Base-by-base conservation (phyloP, 179 eudicot genomes). In the Spinacia oleracea region DNA sequence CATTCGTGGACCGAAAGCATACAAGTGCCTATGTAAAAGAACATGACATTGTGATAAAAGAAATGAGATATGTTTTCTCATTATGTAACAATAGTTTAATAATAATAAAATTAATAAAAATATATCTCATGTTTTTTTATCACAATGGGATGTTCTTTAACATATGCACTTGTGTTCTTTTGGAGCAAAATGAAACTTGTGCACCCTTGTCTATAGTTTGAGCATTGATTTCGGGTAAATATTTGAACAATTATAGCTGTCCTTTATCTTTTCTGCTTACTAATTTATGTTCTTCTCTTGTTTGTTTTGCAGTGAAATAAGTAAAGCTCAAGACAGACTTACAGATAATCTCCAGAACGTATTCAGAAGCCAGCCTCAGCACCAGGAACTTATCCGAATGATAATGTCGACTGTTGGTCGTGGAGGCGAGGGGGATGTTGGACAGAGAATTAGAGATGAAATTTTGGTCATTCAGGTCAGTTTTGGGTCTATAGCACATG, bases 391-490 rank as follows among this genome's bases (percentile, higher is more conserved):
- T 83, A 58, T 94, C 82, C 86, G 99, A 8, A 90, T 91, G 94
- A 91, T 96, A 76, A 87, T 96, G 92, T 92, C 98, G 42, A 92
- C 93, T 82, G 94, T 96, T 81, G 99, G 99, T 48, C 99, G 99
- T 77, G 99, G 99, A 83, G 99, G 98, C 73, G 99, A 96, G 84
- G 99, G 99, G 58, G 98, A 96, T 83, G 98, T 94, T 58, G 99
- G 99, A 72, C 99, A 96, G 89, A 87, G 99, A 78, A 96, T 96
- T 78, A 91, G 99, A 74, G 99, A 96, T 84, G 99, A 96, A 86
- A 96, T 96, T 71, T 84, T 96, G 86, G 99, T 96, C 80, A 89
- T 96, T 83, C 99, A 94, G 93, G 99, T 94, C 35, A 45, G 56
- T 77, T 60, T 0, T 53, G 58, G 58, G 58, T 21, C 58, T 53